phyloP scores from a whole-genome alignment of 2,329 filamentous ascomycete genomes.

The Aspergillus melleus region DNA sequence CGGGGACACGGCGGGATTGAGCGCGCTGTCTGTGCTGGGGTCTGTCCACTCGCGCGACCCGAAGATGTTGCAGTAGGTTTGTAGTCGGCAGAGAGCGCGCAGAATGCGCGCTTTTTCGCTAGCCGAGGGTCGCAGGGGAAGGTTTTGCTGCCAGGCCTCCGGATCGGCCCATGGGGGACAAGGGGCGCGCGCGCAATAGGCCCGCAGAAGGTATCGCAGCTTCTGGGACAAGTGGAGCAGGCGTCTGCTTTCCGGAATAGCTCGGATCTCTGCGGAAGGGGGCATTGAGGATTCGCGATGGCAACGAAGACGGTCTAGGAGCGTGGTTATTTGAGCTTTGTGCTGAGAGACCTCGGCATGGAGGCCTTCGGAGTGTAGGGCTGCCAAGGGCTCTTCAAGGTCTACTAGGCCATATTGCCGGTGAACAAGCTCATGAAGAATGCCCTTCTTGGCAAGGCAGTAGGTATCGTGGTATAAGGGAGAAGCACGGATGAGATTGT shows the following conservation, averaged over 20 bases:
- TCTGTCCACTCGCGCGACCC: slow-evolving; percentile 15
- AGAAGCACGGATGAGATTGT: slow-evolving; percentile 12
- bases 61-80: slow-evolving; percentile 20
- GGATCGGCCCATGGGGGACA: slow-evolving; percentile 2
- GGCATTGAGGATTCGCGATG: slow-evolving; percentile 3
- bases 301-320: slow-evolving; percentile 13
- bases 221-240: slow-evolving; percentile 12
- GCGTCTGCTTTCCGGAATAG: slow-evolving; percentile 1
- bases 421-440: slow-evolving; percentile 12
- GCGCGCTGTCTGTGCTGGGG: neutral
- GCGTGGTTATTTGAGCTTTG: slow-evolving; percentile 11
- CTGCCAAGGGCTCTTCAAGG: slow-evolving; percentile 14
- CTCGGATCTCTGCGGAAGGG: neutral
- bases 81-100: slow-evolving; percentile 16
- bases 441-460: slow-evolving; percentile 4
- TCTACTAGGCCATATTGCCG: slow-evolving; percentile 12
- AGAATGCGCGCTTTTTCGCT: slow-evolving; percentile 13
- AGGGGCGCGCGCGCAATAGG: slow-evolving; percentile 5
- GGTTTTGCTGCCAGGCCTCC: neutral
- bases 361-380: slow-evolving; percentile 13
- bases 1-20: neutral
- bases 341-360: slow-evolving; percentile 12
- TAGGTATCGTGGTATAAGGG: slow-evolving; percentile 14
- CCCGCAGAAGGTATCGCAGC: slow-evolving; percentile 5
- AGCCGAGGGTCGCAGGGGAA: neutral